These are phyloP conservation scores for Alternaria solani DNA, from an alignment of 2,329 filamentous ascomycete species.

Conservation along the genomic window DNA sequence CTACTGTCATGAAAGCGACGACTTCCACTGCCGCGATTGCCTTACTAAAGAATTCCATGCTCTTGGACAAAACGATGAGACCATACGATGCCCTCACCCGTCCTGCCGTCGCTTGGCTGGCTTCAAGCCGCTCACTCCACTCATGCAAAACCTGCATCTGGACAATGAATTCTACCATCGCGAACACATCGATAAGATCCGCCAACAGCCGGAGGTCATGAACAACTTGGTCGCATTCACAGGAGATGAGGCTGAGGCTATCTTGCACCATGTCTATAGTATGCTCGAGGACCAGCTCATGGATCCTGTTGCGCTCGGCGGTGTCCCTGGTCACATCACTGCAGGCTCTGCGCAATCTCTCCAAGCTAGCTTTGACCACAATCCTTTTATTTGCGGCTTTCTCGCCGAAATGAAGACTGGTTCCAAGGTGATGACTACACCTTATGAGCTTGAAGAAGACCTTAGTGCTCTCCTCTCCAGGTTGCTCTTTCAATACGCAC, in stretches of 20 bases:
- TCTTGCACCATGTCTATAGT: conserved; percentile 9
- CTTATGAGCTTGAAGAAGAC: conserved; percentile 14
- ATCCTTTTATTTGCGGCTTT: conserved; percentile 7
- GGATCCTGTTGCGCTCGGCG: conserved; percentile 11
- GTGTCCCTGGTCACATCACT: conserved; percentile 3
- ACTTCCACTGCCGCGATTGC: conserved; percentile 21
- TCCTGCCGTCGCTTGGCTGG: conserved; percentile 9
- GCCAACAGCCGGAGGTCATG: conserved; percentile 15
- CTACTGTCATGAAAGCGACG: conserved; percentile 14
- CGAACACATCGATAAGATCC: conserved; percentile 15
- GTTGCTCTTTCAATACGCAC: not conserved
- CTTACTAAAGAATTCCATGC: conserved; percentile 11
- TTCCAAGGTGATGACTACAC: conserved; percentile 11
- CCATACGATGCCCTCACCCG: conserved; percentile 15
- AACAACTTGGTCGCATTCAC: conserved; percentile 19
- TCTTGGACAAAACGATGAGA: conserved; percentile 2
- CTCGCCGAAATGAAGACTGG: conserved; percentile 3
- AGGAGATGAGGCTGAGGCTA: conserved; percentile 8
- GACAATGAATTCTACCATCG: conserved; percentile 4
- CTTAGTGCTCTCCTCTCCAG: not conserved
- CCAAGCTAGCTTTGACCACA: not conserved
- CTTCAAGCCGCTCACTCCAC: conserved; percentile 2
- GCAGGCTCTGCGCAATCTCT: not conserved
- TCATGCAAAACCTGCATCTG: not conserved
- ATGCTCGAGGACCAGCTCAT: conserved; percentile 17